Base-by-base conservation (phyloP, 2,329 filamentous ascomycete species). In the Periconia digitata region DNA sequence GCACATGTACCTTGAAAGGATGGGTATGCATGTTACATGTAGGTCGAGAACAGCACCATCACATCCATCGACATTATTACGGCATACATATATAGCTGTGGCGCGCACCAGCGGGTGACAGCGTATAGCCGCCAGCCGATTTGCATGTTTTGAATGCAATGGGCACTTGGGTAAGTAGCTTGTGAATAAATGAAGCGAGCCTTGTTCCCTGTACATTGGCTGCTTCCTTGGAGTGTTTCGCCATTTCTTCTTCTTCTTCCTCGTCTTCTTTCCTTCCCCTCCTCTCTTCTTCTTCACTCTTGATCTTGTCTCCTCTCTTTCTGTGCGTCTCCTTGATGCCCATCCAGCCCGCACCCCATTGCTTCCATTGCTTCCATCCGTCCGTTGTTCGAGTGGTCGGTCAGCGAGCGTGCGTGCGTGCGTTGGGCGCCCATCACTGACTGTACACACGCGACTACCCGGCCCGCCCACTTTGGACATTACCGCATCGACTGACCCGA, bases 401-500 rank as follows among this genome's bases (percentile, higher is more conserved):
- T 15, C 27, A 15, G 27, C 27, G 12, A 15, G 27, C 27, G 12
- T 10, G 27, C 27, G 12, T 10, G 10, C n/a, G 27, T 32, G 27
- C 27, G 4, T 32, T 32, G 27, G 27, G 20, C n/a, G 24, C 43
- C 15, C 47, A 45, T 47, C 50, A 41, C n/a, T 32, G 27, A 15
- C 27, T 3, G 12, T 3, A 32, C n/a, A 32, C 27, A 32, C 27
- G 27, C 27, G 27, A 32, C 27, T 32, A n/a, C n/a, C n/a, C 44
- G 44, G 38, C 40, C 38, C 46, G 46, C 41, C 46, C 53, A n/a
- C 44, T 47, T 44, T 32, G 49, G 49, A 44, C 51, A 54, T 54
- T 47, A 54, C 53, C 53, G 53, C 55, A 53, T 59, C 56, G 27
- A 32, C 27, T 32, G 27, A 60, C 53, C 50, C 36, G 35, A 38